phyloP scores from a whole-genome alignment of 768 basidiomycete species.

The Tulasnella sp. region DNA sequence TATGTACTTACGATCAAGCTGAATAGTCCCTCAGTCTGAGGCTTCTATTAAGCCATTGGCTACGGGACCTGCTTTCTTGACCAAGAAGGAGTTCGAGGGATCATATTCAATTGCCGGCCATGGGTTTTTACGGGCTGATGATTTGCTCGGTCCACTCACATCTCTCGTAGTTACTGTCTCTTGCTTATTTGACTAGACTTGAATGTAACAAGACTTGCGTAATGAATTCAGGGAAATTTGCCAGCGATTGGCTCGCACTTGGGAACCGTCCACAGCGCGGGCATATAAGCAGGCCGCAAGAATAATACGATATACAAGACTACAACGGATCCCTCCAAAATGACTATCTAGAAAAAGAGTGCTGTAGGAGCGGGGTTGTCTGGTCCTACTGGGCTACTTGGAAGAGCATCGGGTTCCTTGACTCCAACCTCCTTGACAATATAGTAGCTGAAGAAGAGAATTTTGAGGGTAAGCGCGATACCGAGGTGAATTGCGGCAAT shows the following conservation, averaged over 20 bases:
- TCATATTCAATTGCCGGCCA: neutral
- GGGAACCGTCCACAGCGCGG: neutral
- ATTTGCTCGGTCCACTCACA: constrained; percentile 8
- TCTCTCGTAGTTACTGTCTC: neutral
- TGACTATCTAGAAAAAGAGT: neutral
- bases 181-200: neutral
- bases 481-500: constrained; percentile 71
- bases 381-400: constrained; percentile 15
- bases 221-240: neutral
- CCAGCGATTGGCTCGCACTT: neutral
- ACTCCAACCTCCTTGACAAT: constrained; percentile 42
- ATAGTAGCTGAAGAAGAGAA: constrained; percentile 65
- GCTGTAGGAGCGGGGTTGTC: neutral
- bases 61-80: neutral
- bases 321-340: neutral
- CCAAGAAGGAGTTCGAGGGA: neutral
- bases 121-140: neutral
- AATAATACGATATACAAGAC: neutral
- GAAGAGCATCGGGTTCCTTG: constrained; percentile 5
- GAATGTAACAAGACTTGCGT: neutral
- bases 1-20: neutral
- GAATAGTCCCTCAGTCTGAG: neutral
- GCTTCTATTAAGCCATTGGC: neutral
- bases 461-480: constrained; percentile 81
- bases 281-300: neutral